Base-by-base conservation (phyloP, 345 rosid genomes). In the Diplotaxis tenuifolia region DNA sequence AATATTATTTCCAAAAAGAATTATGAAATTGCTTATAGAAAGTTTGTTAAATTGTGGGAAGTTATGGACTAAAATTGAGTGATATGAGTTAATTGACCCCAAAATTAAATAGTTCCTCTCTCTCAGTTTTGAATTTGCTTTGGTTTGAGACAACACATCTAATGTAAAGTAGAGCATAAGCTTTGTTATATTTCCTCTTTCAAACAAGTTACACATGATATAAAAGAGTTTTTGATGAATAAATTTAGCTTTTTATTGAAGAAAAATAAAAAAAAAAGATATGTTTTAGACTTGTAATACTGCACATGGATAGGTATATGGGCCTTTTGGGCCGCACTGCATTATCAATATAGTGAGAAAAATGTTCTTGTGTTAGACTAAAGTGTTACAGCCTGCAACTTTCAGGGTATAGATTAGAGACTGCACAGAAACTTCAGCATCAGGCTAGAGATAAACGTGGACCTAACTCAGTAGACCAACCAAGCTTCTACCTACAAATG, bases 401-500 rank as follows among this genome's bases (percentile, higher is more conserved):
- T 38, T n/a, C 21, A 7, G 32, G 61, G 9, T 22, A 20, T 54
- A n/a, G n/a, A n/a, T n/a, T n/a, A 11, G 36, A 56, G 16, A 7
- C 6, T 66, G 72, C 36, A 68, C 31, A 12, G 67, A 59, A 74
- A 67, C 60, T 22, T 67, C 61, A 31, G 59, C 66, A 22, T 6
- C 11, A 6, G 56, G 16, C 9, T 12, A 36, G 56, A 42, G 25
- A 74, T 3, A 50, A 75, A 50, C 45, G 50, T 54, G n/a, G 68
- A 68, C 68, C 56, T 27, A 55, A 16, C 22, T 32, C 67, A 36
- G 22, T 12, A 59, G 47, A 75, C 75, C 75, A 75, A 75, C 53
- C 75, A 54, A 68, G 68, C 15, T 54, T 52, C 64, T 61, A 77
- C 80, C 80, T 32, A 60, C 63, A 47, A 57, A 71, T 11, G 38